phyloP scores from a whole-genome alignment of 805 yeast species.

The Cyberlindnera lachancei region DNA sequence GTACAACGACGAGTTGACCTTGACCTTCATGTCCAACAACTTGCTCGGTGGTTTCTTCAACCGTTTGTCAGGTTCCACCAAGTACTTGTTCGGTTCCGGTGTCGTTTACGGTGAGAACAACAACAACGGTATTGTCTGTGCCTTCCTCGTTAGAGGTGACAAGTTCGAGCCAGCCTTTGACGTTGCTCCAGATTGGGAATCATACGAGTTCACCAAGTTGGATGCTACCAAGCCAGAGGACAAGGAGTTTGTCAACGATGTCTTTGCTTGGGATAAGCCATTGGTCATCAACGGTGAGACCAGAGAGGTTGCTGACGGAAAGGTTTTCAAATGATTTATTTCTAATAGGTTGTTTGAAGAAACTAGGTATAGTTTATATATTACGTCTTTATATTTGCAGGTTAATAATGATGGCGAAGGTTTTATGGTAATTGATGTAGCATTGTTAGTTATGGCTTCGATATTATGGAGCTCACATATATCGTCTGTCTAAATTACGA shows the following conservation, averaged over 20 bases:
- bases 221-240: slow-evolving; percentile 73
- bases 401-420: too few relatives aligned
- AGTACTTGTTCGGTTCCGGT: slow-evolving; percentile 87
- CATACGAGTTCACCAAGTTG: slow-evolving; percentile 75
- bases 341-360: background rate
- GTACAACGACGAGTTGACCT: slow-evolving; percentile 95
- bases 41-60: slow-evolving; percentile 96
- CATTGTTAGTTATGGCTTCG: too few relatives aligned
- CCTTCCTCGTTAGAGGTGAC: slow-evolving; percentile 92
- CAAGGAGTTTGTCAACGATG: slow-evolving; percentile 75
- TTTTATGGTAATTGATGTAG: too few relatives aligned
- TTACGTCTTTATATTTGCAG: too few relatives aligned
- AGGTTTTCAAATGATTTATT: slow-evolving; percentile 75
- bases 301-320: slow-evolving; percentile 93
- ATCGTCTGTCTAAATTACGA: too few relatives aligned
- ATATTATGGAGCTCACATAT: too few relatives aligned
- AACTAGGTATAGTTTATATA: background rate
- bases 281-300: slow-evolving; percentile 68
- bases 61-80: slow-evolving; percentile 87
- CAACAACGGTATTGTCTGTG: slow-evolving; percentile 96
- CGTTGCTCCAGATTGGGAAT: slow-evolving; percentile 99
- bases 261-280: slow-evolving; percentile 99
- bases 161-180: slow-evolving; percentile 86
- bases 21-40: slow-evolving; percentile 98
- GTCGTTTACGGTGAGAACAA: slow-evolving; percentile 98